Evolutionary conservation across 108 stramenopile genomes (phyloP).

Genomic region (Licmophora abbreviata): DNA sequence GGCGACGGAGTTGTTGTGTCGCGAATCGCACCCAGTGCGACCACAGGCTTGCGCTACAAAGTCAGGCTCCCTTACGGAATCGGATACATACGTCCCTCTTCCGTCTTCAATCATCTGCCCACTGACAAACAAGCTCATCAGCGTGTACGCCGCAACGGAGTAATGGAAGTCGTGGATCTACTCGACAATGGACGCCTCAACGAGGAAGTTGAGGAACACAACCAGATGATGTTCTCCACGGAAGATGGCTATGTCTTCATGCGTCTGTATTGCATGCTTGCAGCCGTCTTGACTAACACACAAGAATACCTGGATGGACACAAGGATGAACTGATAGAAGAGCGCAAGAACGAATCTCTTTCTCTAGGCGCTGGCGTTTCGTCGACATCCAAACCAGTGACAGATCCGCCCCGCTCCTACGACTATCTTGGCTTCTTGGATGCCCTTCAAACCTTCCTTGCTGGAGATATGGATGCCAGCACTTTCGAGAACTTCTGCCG

Average conservation of each 20-base stretch:
- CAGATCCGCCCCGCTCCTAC: conserved; percentile 5
- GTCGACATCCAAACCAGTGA: conserved; percentile 8
- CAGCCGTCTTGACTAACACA: conserved; percentile 45
- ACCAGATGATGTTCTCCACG: conserved; percentile 59
- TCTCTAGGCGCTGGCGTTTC: no score
- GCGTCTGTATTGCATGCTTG: conserved; percentile 55
- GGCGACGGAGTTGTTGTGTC: conserved; percentile 67
- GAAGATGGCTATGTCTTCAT: conserved; percentile 67
- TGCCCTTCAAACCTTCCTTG: conserved; percentile 30
- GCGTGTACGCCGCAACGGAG: conserved; percentile 33
- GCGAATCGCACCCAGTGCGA: conserved; percentile 16
- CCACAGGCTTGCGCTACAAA: conserved; percentile 32
- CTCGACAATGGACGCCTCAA: no score
- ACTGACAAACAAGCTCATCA: conserved; percentile 23
- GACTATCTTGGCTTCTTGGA: conserved; percentile 27
- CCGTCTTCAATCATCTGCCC: conserved; percentile 43
- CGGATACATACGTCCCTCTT: conserved; percentile 45
- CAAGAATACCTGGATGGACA: conserved; percentile 21
- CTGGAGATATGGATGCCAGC: conserved; percentile 27
- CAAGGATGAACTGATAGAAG: conserved; percentile 1
- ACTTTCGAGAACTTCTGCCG: conserved; percentile 53
- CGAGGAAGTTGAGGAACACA: conserved; percentile 18
- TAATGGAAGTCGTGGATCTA: conserved; percentile 13
- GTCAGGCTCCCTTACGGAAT: conserved; percentile 65
- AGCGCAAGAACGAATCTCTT: neutral